Percentiles rank a stretch among this genome's conserved stretches.
Conservation (phyloP, 1,284 basidiomycete species). For the Ceratobasidium theobromae region DNA sequence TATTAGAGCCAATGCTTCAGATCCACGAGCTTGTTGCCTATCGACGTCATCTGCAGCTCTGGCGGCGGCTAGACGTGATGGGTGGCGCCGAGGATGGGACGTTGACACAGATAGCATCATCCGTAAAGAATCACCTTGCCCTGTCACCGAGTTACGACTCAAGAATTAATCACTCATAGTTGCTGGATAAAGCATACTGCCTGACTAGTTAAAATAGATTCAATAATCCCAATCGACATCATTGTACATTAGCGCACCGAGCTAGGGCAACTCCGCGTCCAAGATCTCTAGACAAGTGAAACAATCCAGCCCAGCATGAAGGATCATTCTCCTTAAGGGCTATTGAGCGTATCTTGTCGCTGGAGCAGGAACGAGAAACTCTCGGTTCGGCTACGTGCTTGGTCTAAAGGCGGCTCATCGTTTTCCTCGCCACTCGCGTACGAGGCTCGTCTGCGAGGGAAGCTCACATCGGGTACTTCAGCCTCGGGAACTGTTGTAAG, state of each 20-base stretch:
- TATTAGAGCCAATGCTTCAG: too few species aligned
- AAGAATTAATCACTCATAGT: too few species aligned
- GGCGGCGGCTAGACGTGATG: too few species aligned
- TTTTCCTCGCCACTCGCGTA: neutral
- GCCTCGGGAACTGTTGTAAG: conserved; percentile 11
- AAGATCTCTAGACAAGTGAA: too few species aligned
- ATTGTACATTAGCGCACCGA: neutral
- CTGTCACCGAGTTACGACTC: too few species aligned
- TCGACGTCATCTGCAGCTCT: too few species aligned
- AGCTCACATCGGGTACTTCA: neutral
- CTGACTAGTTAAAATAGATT: neutral
- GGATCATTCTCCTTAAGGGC: neutral
- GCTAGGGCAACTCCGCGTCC: neutral
- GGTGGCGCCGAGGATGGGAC: too few species aligned
- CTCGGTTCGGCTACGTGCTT: conserved; percentile 4
- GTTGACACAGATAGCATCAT: too few species aligned
- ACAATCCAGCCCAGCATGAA: neutral
- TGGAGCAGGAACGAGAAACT: conserved; percentile 20
- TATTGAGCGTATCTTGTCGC: neutral
- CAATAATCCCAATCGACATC: neutral
- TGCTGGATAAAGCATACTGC: too few species aligned
- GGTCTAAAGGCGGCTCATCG: neutral
- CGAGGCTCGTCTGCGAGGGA: neutral
- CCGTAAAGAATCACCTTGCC: too few species aligned
- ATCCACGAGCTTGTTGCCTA: too few species aligned